A percentile compares a stretch with the other conserved stretches of the same genome.
Conservation (phyloP, 306 rosid genomes). For the Pachyrhizus erosus region DNA sequence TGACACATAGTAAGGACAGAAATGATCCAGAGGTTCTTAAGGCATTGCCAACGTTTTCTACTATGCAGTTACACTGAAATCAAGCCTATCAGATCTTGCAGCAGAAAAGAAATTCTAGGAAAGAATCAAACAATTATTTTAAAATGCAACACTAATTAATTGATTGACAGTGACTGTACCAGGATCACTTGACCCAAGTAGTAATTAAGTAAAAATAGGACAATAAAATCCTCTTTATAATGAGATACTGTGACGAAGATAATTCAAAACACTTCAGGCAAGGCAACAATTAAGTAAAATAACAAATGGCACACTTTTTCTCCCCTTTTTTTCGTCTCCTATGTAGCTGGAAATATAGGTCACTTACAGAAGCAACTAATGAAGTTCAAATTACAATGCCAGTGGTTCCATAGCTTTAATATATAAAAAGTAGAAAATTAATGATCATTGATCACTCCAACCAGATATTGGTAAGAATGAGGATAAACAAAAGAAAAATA, state of each 20-base stretch:
- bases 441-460: neutral
- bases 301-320: neutral
- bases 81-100: neutral
- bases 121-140: neutral
- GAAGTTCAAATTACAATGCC: slow-evolving; percentile 3
- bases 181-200: neutral
- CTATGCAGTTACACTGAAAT: neutral
- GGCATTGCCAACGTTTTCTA: slow-evolving; percentile 4
- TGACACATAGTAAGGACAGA: neutral
- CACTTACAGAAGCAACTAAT: neutral
- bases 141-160: neutral
- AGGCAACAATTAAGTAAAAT: neutral
- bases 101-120: neutral
- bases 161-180: neutral
- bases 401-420: slow-evolving; percentile 8
- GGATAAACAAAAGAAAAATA: neutral
- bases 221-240: too few species aligned
- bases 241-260: neutral
- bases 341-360: neutral
- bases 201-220: too few species aligned
- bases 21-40: slow-evolving; percentile 11
- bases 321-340: slow-evolving; percentile 1
- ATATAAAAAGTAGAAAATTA: neutral
- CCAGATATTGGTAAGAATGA: neutral
- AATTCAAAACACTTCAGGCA: neutral